A percentile compares a stretch with the other conserved stretches of the same genome.
Evolutionary conservation across 2,329 filamentous ascomycete genomes (phyloP).

Genomic region (Fusarium continuum): DNA sequence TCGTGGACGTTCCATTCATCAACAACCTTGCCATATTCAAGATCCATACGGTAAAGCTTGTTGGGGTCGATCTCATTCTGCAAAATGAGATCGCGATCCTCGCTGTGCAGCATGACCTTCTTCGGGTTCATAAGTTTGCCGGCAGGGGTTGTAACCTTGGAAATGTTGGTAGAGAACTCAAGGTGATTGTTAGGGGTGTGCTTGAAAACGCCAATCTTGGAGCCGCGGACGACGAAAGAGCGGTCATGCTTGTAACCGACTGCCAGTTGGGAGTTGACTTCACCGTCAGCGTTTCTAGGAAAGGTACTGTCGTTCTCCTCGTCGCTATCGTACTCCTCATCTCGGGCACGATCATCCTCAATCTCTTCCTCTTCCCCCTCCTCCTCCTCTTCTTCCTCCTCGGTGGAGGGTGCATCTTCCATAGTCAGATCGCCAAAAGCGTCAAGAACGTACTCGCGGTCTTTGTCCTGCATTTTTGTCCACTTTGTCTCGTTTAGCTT

Average conservation of each 20-base stretch:
- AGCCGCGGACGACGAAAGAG: conserved; percentile 95
- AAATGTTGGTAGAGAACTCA: conserved; percentile 97
- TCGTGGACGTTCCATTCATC: conserved; percentile 99
- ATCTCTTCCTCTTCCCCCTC: conserved; percentile 66
- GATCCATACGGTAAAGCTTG: conserved; percentile 94
- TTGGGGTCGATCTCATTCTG: conserved; percentile 87
- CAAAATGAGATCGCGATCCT: conserved; percentile 88
- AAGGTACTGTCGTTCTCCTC: conserved; percentile 80
- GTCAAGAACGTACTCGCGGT: conserved; percentile 93
- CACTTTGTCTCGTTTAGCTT: conserved; percentile 94
- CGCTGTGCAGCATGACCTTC: conserved; percentile 95
- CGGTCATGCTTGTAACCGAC: conserved; percentile 97
- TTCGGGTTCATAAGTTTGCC: conserved; percentile 91
- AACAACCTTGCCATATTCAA: conserved; percentile 96
- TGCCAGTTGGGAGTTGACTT: conserved; percentile 91
- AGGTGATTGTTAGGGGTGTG: conserved; percentile 92
- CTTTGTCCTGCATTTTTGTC: conserved; percentile 90
- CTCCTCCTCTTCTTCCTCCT: conserved; percentile 59
- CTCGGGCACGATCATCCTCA: conserved; percentile 70
- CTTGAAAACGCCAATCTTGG: conserved; percentile 99
- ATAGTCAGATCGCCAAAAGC: conserved; percentile 95
- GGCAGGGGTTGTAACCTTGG: conserved; percentile 87
- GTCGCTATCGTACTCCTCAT: conserved; percentile 73
- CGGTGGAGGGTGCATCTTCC: conserved; percentile 72
- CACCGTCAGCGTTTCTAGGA: conserved; percentile 77